Percentiles rank a stretch among this genome's conserved stretches.
These are phyloP conservation scores for Teunomyces panamensis DNA, from an alignment of 805 yeast genomes.

Conservation along the genomic window DNA sequence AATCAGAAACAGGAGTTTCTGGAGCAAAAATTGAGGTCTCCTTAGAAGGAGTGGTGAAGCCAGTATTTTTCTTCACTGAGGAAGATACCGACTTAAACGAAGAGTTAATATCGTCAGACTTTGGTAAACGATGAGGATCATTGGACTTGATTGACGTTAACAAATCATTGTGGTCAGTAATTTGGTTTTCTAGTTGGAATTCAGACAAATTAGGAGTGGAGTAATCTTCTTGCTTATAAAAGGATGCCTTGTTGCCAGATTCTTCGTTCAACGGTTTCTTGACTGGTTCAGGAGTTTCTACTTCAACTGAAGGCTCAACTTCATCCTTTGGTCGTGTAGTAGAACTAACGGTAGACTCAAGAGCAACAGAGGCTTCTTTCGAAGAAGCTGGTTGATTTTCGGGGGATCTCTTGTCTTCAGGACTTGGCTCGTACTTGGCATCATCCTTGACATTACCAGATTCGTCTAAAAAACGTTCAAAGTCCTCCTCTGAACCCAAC, in stretches of 20 bases:
- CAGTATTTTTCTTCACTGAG: not conserved
- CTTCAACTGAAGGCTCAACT: not conserved
- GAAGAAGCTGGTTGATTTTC: not conserved
- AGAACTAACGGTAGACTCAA: not conserved
- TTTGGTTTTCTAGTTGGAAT: conserved; percentile 41
- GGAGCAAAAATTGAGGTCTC: not conserved
- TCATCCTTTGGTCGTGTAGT: not conserved
- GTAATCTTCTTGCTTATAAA: conserved; percentile 23
- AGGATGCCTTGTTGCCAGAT: conserved; percentile 1
- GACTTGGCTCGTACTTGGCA: conserved; percentile 26
- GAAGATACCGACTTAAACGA: not conserved
- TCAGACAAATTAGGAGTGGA: conserved; percentile 45
- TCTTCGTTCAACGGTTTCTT: not conserved
- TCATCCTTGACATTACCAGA: conserved; percentile 53
- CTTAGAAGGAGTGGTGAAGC: conserved; percentile 6
- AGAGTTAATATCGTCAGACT: not conserved
- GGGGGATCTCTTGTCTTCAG: conserved; percentile 16
- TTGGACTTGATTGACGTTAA: conserved; percentile 33
- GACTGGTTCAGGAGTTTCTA: not conserved
- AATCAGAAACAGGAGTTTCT: not conserved
- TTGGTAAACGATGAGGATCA: conserved; percentile 34
- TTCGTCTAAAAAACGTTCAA: conserved; percentile 50
- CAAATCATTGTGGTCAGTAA: conserved; percentile 34
- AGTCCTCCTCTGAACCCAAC: conserved; percentile 49
- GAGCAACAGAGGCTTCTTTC: not conserved